Evolutionary conservation across 139 green algal genomes (phyloP).

Genomic region (Ulvella scutata): DNA sequence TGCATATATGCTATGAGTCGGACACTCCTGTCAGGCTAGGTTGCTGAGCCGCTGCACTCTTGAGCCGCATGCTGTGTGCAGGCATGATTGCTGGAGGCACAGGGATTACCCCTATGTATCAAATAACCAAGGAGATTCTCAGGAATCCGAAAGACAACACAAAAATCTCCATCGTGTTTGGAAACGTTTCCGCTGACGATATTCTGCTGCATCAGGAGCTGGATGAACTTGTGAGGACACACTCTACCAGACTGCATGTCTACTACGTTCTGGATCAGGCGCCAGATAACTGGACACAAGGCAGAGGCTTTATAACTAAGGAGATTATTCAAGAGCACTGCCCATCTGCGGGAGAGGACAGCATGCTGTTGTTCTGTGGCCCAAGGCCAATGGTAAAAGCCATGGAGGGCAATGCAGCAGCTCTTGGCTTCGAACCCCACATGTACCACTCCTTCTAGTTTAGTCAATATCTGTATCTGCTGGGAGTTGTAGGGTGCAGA

Average conservation of each 20-base stretch:
- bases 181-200: constrained; percentile 73
- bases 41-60: background rate
- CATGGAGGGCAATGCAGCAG: constrained; percentile 21
- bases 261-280: constrained; percentile 29
- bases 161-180: constrained; percentile 65
- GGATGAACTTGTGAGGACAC: constrained; percentile 26
- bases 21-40: background rate
- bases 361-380: constrained; percentile 65
- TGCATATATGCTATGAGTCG: background rate
- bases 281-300: constrained; percentile 39
- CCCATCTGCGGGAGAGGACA: constrained; percentile 21
- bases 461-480: too few species aligned
- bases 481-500: too few species aligned
- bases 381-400: constrained; percentile 78
- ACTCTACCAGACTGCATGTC: constrained; percentile 21
- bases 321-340: constrained; percentile 59
- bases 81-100: constrained; percentile 92
- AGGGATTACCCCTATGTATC: constrained; percentile 91
- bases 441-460: background rate
- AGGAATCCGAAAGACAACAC: constrained; percentile 57
- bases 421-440: background rate
- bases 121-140: constrained; percentile 52
- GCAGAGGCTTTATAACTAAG: constrained; percentile 57
- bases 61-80: constrained; percentile 9
- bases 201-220: constrained; percentile 70